Percentiles rank a stretch among this genome's conserved stretches.
These are phyloP conservation scores for Fraxinus dipetala DNA, from an alignment of 305 asterid species.

Conservation along the genomic window DNA sequence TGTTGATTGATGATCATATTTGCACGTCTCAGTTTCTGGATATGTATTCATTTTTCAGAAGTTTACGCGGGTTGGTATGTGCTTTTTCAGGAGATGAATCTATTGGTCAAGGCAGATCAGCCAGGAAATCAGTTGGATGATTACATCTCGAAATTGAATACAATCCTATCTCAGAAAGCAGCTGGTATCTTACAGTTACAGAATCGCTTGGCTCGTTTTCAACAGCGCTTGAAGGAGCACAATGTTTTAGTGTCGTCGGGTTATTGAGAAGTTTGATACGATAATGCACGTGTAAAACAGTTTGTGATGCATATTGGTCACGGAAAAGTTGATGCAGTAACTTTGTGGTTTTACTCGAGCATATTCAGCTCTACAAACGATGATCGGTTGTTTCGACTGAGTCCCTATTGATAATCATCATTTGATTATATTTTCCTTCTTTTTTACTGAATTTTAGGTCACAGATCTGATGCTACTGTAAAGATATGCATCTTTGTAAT, in stretches of 20 bases:
- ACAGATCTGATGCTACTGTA: background rate
- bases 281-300: conserved; percentile 14
- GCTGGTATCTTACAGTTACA: conserved; percentile 78
- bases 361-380: background rate
- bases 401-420: background rate
- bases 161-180: conserved; percentile 84
- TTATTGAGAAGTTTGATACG: conserved; percentile 30
- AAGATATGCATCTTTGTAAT: background rate
- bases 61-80: background rate
- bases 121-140: conserved; percentile 87
- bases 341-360: background rate
- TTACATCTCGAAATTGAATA: conserved; percentile 65
- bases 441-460: background rate
- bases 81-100: conserved; percentile 83
- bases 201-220: conserved; percentile 76
- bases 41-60: background rate
- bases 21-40: conserved; percentile 26
- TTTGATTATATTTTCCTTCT: background rate
- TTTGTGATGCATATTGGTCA: conserved; percentile 20
- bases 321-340: background rate
- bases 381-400: background rate
- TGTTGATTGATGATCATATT: conserved; percentile 12
- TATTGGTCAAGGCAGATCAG: conserved; percentile 87
- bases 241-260: conserved; percentile 88
- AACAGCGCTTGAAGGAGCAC: conserved; percentile 76